Conservation (phyloP, 148 eudicot species). For the Arctostaphylos glauca region DNA sequence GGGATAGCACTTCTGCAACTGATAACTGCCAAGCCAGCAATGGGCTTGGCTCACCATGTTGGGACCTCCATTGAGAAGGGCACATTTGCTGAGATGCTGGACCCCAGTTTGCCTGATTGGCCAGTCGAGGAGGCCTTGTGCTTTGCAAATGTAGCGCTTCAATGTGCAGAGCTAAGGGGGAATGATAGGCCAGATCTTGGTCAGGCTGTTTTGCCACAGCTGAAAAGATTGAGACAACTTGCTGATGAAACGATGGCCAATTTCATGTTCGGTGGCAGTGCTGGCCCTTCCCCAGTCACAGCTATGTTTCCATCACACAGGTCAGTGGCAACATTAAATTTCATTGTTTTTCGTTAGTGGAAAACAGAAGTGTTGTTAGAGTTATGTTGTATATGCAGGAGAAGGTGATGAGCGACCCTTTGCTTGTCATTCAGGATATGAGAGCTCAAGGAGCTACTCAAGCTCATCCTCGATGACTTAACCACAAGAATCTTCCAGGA, state of each 20-base stretch:
- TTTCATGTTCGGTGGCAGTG: conserved; percentile 27
- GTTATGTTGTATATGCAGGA: neutral
- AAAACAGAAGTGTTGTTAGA: neutral
- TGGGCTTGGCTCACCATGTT: conserved; percentile 59
- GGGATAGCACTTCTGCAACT: conserved; percentile 63
- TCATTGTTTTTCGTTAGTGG: neutral
- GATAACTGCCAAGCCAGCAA: conserved; percentile 58
- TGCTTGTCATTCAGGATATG: conserved; percentile 24
- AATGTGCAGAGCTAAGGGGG: conserved; percentile 54
- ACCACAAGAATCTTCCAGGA: conserved; percentile 19
- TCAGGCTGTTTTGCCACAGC: conserved; percentile 54
- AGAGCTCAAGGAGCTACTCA: conserved; percentile 35
- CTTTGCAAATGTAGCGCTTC: conserved; percentile 50
- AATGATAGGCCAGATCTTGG: conserved; percentile 76
- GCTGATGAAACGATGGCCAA: conserved; percentile 47
- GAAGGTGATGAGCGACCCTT: conserved; percentile 37
- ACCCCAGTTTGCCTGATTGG: conserved; percentile 63
- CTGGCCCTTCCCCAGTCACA: conserved; percentile 27
- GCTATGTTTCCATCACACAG: conserved; percentile 36
- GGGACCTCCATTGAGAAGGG: conserved; percentile 40
- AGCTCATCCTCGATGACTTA: conserved; percentile 19
- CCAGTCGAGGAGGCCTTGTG: conserved; percentile 53
- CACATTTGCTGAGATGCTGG: conserved; percentile 43
- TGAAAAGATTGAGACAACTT: conserved; percentile 45
- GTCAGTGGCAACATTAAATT: conserved; percentile 14